Conservation (phyloP, 2,329 filamentous ascomycete genomes). For the Venturia asperata region DNA sequence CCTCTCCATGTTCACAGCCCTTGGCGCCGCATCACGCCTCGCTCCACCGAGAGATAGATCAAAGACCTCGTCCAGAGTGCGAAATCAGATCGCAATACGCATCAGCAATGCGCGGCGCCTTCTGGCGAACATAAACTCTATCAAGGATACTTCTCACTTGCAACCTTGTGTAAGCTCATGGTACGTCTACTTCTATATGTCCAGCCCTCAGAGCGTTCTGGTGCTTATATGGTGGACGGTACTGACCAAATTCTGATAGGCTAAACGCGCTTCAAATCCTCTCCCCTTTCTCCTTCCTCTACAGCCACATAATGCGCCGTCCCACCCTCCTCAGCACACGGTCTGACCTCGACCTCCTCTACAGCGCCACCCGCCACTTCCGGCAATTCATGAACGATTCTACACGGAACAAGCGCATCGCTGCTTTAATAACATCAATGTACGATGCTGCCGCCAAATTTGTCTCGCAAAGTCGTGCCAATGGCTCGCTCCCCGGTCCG, state of each 20-base stretch:
- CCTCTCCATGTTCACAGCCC: slow-evolving; percentile 10
- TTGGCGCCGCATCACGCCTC: slow-evolving; percentile 13
- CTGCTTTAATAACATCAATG: slow-evolving; percentile 6
- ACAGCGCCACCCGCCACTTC: slow-evolving; percentile 12
- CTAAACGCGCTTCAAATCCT: slow-evolving; percentile 9
- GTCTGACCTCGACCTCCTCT: slow-evolving; percentile 16
- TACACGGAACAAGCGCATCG: slow-evolving; percentile 6
- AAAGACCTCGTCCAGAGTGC: background rate
- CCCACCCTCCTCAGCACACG: slow-evolving; percentile 11
- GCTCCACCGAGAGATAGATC: background rate
- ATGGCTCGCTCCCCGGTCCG: background rate
- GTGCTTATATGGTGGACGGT: too few species aligned
- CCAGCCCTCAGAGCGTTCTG: background rate
- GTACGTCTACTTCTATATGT: background rate
- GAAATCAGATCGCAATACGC: slow-evolving; percentile 5
- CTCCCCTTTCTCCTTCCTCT: slow-evolving; percentile 12
- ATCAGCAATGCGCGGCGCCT: slow-evolving; percentile 14
- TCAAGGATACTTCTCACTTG: slow-evolving; percentile 2
- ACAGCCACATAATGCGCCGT: slow-evolving; percentile 11
- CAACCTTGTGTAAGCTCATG: slow-evolving; percentile 6
- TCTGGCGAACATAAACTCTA: background rate
- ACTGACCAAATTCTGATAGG: background rate
- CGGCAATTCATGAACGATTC: slow-evolving; percentile 8
- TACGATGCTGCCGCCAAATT: slow-evolving; percentile 10
- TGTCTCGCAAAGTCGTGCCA: background rate